Evolutionary conservation across 768 basidiomycete species (phyloP).

Genomic region (Russula abietina): DNA sequence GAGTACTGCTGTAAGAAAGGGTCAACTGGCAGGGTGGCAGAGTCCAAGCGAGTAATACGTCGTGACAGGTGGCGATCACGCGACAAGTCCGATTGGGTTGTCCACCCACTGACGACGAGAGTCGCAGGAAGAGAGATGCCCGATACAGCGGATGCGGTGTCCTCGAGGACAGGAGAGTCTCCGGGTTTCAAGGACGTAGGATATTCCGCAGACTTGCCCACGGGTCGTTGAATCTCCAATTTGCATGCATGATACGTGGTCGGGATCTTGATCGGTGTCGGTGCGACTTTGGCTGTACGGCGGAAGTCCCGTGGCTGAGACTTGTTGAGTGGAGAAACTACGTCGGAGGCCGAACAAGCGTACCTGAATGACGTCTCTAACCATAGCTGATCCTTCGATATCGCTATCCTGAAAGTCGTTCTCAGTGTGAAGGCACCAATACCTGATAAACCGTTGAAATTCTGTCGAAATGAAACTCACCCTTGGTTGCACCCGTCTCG

Average conservation of each 20-base stretch:
- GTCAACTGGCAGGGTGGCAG: conserved; percentile 19
- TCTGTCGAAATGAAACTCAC: background rate
- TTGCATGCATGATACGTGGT: background rate
- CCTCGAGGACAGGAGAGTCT: conserved; percentile 15
- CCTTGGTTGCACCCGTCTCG: background rate
- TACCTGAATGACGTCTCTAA: background rate
- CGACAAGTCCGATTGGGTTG: conserved; percentile 3
- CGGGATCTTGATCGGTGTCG: conserved; percentile 22
- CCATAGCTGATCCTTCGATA: background rate
- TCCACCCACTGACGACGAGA: conserved; percentile 14
- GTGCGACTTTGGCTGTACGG: conserved; percentile 6
- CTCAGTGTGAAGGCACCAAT: background rate
- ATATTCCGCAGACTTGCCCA: background rate
- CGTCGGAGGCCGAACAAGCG: background rate
- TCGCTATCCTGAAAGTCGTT: conserved; percentile 1
- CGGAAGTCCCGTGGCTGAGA: background rate
- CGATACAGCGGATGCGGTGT: conserved; percentile 16
- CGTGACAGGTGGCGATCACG: conserved; percentile 14
- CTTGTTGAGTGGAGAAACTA: background rate
- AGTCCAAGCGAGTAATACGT: conserved; percentile 21
- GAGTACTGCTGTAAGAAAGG: background rate
- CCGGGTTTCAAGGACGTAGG: background rate
- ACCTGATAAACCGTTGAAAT: background rate
- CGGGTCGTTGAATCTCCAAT: conserved; percentile 16
- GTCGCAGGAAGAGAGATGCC: conserved; percentile 21